phyloP scores from a whole-genome alignment of 108 stramenopile species.

The Nannochloropsis oceanica region DNA sequence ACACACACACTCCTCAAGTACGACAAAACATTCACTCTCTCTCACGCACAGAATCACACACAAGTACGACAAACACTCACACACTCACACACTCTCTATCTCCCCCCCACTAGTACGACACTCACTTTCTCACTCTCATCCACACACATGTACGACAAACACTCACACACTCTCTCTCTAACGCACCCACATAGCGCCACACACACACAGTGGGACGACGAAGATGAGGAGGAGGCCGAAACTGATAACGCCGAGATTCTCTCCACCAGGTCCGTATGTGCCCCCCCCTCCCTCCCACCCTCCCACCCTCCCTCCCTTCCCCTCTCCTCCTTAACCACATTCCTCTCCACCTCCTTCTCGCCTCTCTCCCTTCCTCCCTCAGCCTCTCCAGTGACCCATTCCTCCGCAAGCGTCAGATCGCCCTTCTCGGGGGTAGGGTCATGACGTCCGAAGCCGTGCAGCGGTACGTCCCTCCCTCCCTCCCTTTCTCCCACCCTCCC shows the following conservation, averaged over 20 bases:
- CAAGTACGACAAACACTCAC: no score
- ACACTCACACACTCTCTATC: no score
- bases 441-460: background rate
- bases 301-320: background rate
- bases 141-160: no score
- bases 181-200: no score
- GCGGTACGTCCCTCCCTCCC: background rate
- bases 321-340: background rate
- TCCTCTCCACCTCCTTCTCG: background rate
- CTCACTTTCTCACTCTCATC: no score
- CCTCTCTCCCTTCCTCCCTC: background rate
- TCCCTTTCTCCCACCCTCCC: background rate
- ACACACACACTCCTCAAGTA: no score
- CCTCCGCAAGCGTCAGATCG: background rate
- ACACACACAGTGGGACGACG: background rate
- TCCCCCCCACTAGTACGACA: no score
- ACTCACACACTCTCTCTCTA: no score
- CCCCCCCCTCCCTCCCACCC: background rate
- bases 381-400: background rate
- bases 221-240: conserved; percentile 17
- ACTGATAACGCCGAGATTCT: background rate
- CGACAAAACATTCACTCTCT: no score
- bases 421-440: background rate
- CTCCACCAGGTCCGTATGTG: background rate
- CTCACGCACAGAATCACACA: no score